Percentiles rank a stretch among this genome's conserved stretches.
Evolutionary conservation across 305 asterid species (phyloP).

Genomic region (Andrographis paniculata): DNA sequence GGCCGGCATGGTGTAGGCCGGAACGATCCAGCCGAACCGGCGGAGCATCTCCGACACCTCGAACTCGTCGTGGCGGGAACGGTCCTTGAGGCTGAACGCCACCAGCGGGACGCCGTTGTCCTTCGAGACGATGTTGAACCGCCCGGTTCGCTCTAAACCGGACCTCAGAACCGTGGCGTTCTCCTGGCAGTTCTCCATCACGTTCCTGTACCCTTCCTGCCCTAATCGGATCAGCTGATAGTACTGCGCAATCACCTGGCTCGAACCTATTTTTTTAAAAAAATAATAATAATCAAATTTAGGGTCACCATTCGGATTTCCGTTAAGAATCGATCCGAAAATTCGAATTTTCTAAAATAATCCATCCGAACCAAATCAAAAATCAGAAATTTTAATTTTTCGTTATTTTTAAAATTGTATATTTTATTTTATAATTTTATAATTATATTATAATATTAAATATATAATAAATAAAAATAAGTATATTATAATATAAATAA

Average conservation of each 20-base stretch:
- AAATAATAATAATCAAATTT: too few relatives aligned
- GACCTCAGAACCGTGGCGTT: constrained; percentile 47
- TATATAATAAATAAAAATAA: too few relatives aligned
- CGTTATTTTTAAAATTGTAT: too few relatives aligned
- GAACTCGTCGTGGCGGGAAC: constrained; percentile 47
- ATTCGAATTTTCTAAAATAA: too few relatives aligned
- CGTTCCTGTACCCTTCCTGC: constrained; percentile 53
- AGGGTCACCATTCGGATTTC: too few relatives aligned
- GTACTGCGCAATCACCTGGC: constrained; percentile 76
- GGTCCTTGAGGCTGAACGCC: constrained; percentile 69
- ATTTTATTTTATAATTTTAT: too few relatives aligned
- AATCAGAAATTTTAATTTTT: too few relatives aligned
- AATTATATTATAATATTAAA: too few relatives aligned
- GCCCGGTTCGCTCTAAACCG: constrained; percentile 49
- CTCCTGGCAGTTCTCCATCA: constrained; percentile 72
- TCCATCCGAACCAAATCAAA: too few relatives aligned
- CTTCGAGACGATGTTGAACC: constrained; percentile 59
- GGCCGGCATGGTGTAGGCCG: constrained; percentile 72
- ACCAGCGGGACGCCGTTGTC: constrained; percentile 68
- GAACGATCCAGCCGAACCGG: constrained; percentile 63
- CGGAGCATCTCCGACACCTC: constrained; percentile 51
- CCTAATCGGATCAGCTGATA: constrained; percentile 73
- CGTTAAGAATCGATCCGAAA: too few relatives aligned
- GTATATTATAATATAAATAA: too few relatives aligned
- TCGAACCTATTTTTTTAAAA: too few relatives aligned